These are phyloP conservation scores for Botrytis squamosa DNA, from an alignment of 2,329 filamentous ascomycete genomes.

Conservation along the genomic window DNA sequence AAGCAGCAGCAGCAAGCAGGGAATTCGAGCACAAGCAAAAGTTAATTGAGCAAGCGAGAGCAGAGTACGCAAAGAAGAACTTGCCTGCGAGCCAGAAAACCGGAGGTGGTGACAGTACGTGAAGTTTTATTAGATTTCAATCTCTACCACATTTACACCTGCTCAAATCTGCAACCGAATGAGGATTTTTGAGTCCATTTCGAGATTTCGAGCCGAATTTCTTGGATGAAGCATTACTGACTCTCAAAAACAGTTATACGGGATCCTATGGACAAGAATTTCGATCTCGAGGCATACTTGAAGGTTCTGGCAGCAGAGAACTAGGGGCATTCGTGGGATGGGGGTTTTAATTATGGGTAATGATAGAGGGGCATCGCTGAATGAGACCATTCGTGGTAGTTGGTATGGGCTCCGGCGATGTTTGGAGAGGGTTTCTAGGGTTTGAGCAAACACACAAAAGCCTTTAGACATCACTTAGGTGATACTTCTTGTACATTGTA, in stretches of 20 bases:
- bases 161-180: neutral
- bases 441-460: slow-evolving; percentile 32
- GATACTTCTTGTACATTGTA: slow-evolving; percentile 42
- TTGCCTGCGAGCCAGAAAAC: slow-evolving; percentile 45
- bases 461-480: slow-evolving; percentile 38
- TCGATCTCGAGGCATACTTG: slow-evolving; percentile 87
- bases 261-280: slow-evolving; percentile 82
- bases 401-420: slow-evolving; percentile 30
- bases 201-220: neutral
- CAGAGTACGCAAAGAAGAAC: slow-evolving; percentile 81
- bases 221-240: neutral
- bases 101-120: slow-evolving; percentile 43
- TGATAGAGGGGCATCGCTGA: slow-evolving; percentile 31
- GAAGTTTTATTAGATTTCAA: neutral
- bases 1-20: slow-evolving; percentile 67
- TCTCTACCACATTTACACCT: neutral
- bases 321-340: slow-evolving; percentile 25
- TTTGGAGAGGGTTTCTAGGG: slow-evolving; percentile 28
- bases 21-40: slow-evolving; percentile 90
- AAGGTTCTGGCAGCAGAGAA: slow-evolving; percentile 56
- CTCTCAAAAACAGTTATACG: slow-evolving; percentile 55
- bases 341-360: slow-evolving; percentile 34
- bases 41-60: slow-evolving; percentile 90
- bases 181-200: neutral
- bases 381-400: slow-evolving; percentile 23